phyloP scores from a whole-genome alignment of 768 basidiomycete genomes.

The Cyclocybe cylindracea region DNA sequence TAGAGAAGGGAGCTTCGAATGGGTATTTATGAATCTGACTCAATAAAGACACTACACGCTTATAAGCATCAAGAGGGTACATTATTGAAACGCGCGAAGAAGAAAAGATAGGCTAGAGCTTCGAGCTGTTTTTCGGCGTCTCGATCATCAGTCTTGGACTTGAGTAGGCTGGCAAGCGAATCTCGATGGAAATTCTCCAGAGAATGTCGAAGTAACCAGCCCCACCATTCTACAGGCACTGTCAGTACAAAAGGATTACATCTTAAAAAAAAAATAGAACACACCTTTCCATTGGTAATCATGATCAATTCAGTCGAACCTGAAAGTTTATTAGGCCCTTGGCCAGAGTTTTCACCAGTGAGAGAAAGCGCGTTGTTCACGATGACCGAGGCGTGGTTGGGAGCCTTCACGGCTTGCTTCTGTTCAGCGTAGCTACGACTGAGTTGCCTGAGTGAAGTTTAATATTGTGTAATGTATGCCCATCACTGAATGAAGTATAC shows the following conservation, averaged over 20 bases:
- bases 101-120: no score
- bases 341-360: constrained; percentile 34
- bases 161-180: constrained; percentile 40
- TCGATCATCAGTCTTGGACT: constrained; percentile 34
- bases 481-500: no score
- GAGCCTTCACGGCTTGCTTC: constrained; percentile 53
- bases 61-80: no score
- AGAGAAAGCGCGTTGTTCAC: constrained; percentile 50
- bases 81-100: no score
- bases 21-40: no score
- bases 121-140: constrained; percentile 15
- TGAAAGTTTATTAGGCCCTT: constrained; percentile 40
- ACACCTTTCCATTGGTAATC: constrained; percentile 59
- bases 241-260: background rate
- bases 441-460: no score
- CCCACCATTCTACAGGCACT: constrained; percentile 39
- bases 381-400: constrained; percentile 45
- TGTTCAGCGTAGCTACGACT: constrained; percentile 63
- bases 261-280: background rate
- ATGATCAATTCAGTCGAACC: constrained; percentile 55
- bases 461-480: no score
- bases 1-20: no score
- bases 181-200: constrained; percentile 47
- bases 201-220: constrained; percentile 41
- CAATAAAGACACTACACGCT: no score